These are phyloP conservation scores for Cocos nucifera DNA, from an alignment of 176 grass and related monocot genomes.

Conservation along the genomic window DNA sequence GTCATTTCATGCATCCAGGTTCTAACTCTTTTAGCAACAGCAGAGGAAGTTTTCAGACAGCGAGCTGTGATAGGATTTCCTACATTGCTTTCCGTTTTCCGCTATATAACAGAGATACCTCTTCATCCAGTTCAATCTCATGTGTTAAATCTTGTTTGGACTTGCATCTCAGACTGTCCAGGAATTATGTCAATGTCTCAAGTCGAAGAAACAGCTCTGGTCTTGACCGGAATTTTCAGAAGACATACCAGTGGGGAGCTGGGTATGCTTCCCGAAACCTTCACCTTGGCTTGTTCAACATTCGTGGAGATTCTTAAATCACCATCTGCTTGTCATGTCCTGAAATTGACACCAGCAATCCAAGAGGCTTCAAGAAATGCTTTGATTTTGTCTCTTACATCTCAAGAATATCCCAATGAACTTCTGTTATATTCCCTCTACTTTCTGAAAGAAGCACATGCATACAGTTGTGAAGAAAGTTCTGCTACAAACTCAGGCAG, in stretches of 20 bases:
- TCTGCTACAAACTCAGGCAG: conserved; percentile 25
- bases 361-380: conserved; percentile 68
- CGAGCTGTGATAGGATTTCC: conserved; percentile 70
- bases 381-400: conserved; percentile 40
- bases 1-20: conserved; percentile 63
- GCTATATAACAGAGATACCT: conserved; percentile 81
- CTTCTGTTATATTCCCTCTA: conserved; percentile 51
- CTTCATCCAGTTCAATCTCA: conserved; percentile 77
- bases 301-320: conserved; percentile 71
- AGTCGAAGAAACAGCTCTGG: conserved; percentile 56
- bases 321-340: conserved; percentile 42
- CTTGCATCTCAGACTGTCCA: conserved; percentile 46
- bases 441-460: conserved; percentile 67
- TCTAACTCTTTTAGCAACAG: conserved; percentile 52
- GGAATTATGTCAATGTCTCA: conserved; percentile 67
- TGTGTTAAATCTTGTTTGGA: conserved; percentile 56
- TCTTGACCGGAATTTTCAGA: conserved; percentile 59
- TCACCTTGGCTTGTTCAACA: conserved; percentile 55
- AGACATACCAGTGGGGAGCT: conserved; percentile 42
- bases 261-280: conserved; percentile 53
- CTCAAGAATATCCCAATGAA: conserved; percentile 24
- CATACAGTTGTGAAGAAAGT: conserved; percentile 45
- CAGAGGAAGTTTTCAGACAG: conserved; percentile 67
- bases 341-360: conserved; percentile 48
- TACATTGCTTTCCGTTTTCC: conserved; percentile 66